Conservation (phyloP, 2,329 filamentous ascomycete species). For the Ophiostoma sp. region DNA sequence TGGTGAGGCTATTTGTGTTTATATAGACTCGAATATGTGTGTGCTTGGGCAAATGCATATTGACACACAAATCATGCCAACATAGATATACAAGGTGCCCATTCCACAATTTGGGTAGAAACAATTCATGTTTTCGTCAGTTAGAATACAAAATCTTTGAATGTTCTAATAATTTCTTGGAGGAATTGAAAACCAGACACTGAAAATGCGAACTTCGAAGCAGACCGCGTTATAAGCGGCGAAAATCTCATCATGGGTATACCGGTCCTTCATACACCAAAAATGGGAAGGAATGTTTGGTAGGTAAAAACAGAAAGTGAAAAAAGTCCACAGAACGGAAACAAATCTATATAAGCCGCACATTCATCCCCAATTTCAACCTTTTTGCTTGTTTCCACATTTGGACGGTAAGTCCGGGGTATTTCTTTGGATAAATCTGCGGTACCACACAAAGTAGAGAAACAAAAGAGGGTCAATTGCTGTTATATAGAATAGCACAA, state of each 20-base stretch:
- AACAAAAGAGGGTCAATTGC: neutral
- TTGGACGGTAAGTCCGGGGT: conserved; percentile 34
- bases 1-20: neutral
- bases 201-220: too few relatives aligned
- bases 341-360: neutral
- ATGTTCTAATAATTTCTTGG: too few relatives aligned
- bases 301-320: neutral
- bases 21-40: neutral
- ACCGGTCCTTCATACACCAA: neutral
- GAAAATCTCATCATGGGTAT: neutral
- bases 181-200: too few relatives aligned
- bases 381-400: neutral
- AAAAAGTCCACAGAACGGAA: neutral
- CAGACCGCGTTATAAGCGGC: neutral
- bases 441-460: neutral
- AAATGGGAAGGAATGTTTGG: neutral
- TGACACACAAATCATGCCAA: neutral
- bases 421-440: conserved; percentile 30
- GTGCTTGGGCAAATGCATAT: neutral
- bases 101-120: too few relatives aligned
- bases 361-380: neutral
- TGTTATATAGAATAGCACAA: neutral
- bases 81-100: too few relatives aligned
- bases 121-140: too few relatives aligned
- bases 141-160: too few relatives aligned